phyloP scores from a whole-genome alignment of 2,329 filamentous ascomycete species.

The Aspergillus sp. region DNA sequence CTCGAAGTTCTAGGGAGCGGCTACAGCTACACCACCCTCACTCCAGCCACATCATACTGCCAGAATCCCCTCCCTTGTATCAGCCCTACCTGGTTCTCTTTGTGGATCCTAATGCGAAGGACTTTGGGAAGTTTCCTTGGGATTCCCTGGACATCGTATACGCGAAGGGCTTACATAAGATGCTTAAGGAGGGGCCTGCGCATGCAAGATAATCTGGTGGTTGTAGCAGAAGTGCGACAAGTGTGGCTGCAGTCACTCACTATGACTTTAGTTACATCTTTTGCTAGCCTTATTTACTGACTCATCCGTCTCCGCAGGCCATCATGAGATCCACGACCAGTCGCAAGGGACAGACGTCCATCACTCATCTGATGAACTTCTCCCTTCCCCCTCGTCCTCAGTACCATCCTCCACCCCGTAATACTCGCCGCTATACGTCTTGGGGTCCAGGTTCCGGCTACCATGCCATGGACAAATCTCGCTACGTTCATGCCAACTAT shows the following conservation, averaged over 20 bases:
- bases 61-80: neutral
- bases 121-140: neutral
- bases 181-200: neutral
- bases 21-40: neutral
- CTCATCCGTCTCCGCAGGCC: slow-evolving; percentile 45
- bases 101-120: neutral
- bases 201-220: neutral
- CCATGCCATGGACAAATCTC: slow-evolving; percentile 86
- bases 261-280: neutral
- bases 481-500: slow-evolving; percentile 94
- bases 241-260: neutral
- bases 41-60: neutral
- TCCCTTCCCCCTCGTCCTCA: slow-evolving; percentile 74
- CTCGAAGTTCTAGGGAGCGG: neutral
- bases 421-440: slow-evolving; percentile 70
- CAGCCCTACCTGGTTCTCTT: neutral
- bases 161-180: neutral
- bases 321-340: slow-evolving; percentile 66
- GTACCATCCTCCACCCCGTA: slow-evolving; percentile 56
- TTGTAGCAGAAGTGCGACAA: neutral
- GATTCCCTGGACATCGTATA: neutral
- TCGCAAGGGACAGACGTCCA: slow-evolving; percentile 91
- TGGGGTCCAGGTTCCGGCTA: slow-evolving; percentile 89
- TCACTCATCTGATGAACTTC: slow-evolving; percentile 95
- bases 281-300: slow-evolving; percentile 17